A percentile compares a stretch with the other conserved stretches of the same genome.
phyloP scores from a whole-genome alignment of 2,329 filamentous ascomycete genomes.

The Ceratocystiopsis minuta region DNA sequence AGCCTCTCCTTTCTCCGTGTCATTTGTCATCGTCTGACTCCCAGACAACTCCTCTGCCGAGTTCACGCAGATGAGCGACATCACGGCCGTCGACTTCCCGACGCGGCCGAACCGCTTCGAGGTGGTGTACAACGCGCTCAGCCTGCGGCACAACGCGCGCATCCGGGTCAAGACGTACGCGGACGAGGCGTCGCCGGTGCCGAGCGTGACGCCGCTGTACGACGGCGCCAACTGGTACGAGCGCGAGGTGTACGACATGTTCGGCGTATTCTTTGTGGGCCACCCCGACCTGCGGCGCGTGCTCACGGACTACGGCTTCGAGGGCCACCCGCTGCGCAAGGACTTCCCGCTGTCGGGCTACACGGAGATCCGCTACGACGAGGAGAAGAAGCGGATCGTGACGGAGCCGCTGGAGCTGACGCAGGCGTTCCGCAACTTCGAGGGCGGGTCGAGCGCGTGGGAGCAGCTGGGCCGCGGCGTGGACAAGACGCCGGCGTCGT shows the following conservation, averaged over 20 bases:
- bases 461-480: slow-evolving; percentile 49
- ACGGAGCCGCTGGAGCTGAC: slow-evolving; percentile 95
- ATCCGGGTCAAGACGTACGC: slow-evolving; percentile 98
- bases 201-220: slow-evolving; percentile 69
- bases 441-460: slow-evolving; percentile 62
- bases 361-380: slow-evolving; percentile 93
- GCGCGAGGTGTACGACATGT: slow-evolving; percentile 92
- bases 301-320: slow-evolving; percentile 99
- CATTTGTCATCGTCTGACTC: neutral
- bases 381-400: slow-evolving; percentile 97
- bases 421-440: slow-evolving; percentile 96
- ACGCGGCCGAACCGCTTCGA: slow-evolving; percentile 93
- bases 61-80: slow-evolving; percentile 81
- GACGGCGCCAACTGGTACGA: slow-evolving; percentile 99
- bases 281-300: slow-evolving; percentile 93
- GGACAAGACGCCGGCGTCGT: slow-evolving; percentile 66
- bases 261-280: slow-evolving; percentile 88
- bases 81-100: slow-evolving; percentile 91
- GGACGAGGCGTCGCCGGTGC: slow-evolving; percentile 85
- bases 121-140: slow-evolving; percentile 93
- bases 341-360: slow-evolving; percentile 97
- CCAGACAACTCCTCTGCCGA: slow-evolving; percentile 88
- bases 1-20: slow-evolving; percentile 1
- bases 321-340: slow-evolving; percentile 91
- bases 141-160: slow-evolving; percentile 86